Percentiles rank a stretch among this genome's conserved stretches.
Conservation (phyloP, 495 filamentous ascomycete genomes). For the Friedmanniomyces endolithicus region DNA sequence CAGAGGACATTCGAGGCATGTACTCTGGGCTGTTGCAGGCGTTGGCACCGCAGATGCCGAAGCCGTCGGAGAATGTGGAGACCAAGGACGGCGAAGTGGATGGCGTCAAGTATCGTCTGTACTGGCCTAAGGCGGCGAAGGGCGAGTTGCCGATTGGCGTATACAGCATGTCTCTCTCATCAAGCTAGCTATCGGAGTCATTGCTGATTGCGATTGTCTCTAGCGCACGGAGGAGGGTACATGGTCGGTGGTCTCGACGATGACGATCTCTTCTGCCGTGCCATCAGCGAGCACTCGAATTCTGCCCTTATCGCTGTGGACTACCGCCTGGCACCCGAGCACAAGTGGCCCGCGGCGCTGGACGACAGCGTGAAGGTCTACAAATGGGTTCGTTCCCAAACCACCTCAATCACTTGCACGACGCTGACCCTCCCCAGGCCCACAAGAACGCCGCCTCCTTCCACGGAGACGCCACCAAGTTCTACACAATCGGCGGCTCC, state of each 20-base stretch:
- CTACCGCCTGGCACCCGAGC: slow-evolving; percentile 24
- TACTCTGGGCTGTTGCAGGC: background rate
- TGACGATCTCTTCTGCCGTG: slow-evolving; percentile 25
- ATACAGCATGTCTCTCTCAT: background rate
- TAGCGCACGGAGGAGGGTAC: slow-evolving; percentile 23
- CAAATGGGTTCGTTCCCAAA: slow-evolving; percentile 8
- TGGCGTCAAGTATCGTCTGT: slow-evolving; percentile 10
- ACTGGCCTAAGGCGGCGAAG: slow-evolving; percentile 6
- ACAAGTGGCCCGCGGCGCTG: slow-evolving; percentile 23
- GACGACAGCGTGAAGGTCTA: slow-evolving; percentile 22
- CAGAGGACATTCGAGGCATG: slow-evolving; percentile 8
- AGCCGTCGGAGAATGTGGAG: slow-evolving; percentile 5
- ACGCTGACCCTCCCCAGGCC: slow-evolving; percentile 6
- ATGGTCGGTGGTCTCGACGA: slow-evolving; percentile 21
- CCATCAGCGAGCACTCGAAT: slow-evolving; percentile 18
- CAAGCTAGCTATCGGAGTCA: background rate
- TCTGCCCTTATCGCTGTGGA: slow-evolving; percentile 25
- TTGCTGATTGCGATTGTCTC: background rate
- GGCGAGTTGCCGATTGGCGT: background rate
- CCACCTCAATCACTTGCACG: background rate
- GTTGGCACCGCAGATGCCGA: slow-evolving; percentile 1
- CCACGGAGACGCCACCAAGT: slow-evolving; percentile 16
- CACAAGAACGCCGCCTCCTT: slow-evolving; percentile 19
- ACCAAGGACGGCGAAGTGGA: slow-evolving; percentile 9
- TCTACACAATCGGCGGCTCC: slow-evolving; percentile 24